Evolutionary conservation across 306 rosid genomes (phyloP), one percentile per base, ranked within the genome.

Genomic region (Malus asiatica): DNA sequence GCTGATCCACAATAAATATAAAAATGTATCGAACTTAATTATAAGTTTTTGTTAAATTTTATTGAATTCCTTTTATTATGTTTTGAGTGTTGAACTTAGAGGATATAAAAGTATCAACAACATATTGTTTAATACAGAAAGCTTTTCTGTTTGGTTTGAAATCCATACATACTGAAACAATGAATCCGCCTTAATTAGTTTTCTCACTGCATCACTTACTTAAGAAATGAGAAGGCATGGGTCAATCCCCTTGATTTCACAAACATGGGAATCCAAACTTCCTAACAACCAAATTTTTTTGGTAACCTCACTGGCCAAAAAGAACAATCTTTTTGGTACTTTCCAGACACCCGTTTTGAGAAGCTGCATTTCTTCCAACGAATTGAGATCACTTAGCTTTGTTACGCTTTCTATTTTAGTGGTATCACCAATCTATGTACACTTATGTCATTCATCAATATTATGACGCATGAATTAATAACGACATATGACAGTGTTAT

Each of bases 231-330:
- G 45, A 46, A 44, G 45, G 58, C 70, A 63, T 16, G 45, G 67
- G 80, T 62, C 78, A 77, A 77, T 66, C 51, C 68, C 78, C 58
- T 81, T 77, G 75, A 73, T 65, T 60, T 72, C 69, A 80, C 23
- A 22, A 72, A 51, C 76, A 68, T 82, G 55, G 82, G 74, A 61
- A 73, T 51, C 68, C 62, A 70, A 53, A 68, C 44, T 73, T 64
- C 33, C 73, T 68, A 62, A 68, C 71, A 68, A 68, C 62, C 61
- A 52, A 62, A 59, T n/a, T 18, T 12, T 15, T 58, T 67, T 59
- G 59, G 68, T 58, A 73, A 40, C 57, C 35, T 20, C 48, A 33
- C 48, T 33, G 70, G 29, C 70, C 44, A 64, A 64, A 32, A 64
- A 32, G 19, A 61, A 64, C 45, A 73, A 60, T 44, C 4, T 2